Evolutionary conservation across 306 rosid species (phyloP).

Genomic region (Calophaca sinica): DNA sequence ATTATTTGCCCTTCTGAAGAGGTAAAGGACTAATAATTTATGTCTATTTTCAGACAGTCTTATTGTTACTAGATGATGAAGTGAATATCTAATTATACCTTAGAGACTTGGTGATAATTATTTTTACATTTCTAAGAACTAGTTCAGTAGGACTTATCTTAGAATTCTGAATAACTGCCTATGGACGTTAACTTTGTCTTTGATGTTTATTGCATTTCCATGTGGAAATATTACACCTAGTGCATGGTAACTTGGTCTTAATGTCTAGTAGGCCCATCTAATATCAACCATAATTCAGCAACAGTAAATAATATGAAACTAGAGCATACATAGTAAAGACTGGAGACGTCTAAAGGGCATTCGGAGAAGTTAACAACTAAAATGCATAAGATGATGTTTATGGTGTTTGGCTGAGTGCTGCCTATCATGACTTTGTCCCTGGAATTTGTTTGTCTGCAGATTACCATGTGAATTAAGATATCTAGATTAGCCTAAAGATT

Average conservation of each 20-base stretch:
- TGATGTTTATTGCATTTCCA: neutral
- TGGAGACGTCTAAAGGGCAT: too few relatives aligned
- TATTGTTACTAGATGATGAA: constrained; percentile 26
- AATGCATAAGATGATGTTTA: constrained; percentile 11
- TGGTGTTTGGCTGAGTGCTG: constrained; percentile 25
- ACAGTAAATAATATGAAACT: neutral
- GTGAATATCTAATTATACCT: constrained; percentile 26
- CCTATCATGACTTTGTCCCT: neutral
- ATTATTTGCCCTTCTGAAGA: constrained; percentile 45
- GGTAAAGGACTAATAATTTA: constrained; percentile 47
- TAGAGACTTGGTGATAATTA: neutral
- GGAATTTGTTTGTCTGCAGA: neutral
- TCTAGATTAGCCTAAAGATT: neutral
- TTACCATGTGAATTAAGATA: neutral
- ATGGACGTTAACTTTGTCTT: constrained; percentile 20
- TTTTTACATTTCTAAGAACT: neutral
- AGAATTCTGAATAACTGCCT: neutral
- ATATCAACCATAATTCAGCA: neutral
- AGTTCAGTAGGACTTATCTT: constrained; percentile 27
- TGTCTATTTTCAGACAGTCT: neutral
- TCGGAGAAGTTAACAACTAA: neutral
- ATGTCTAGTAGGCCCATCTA: neutral
- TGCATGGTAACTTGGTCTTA: constrained; percentile 1
- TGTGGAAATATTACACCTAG: neutral
- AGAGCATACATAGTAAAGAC: neutral